A percentile compares a stretch with the other conserved stretches of the same genome.
Conservation (phyloP, 225 moss, liverwort and hornwort genomes). For the Physcomitrellopsis africana region DNA sequence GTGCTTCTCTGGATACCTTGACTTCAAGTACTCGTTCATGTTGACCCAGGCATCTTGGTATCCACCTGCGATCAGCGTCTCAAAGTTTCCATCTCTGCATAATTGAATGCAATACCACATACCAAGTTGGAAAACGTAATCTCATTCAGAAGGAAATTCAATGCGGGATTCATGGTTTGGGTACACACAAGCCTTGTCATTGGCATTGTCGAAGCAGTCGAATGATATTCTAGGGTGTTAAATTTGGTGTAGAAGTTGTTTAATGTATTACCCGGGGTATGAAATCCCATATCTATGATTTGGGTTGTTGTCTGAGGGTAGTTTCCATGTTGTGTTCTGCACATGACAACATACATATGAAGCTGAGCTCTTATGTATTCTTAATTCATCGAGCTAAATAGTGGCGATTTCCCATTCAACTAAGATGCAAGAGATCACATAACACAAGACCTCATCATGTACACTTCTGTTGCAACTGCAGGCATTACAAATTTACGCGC, state of each 20-base stretch:
- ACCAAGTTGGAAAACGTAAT: background rate
- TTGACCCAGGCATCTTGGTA: slow-evolving; percentile 52
- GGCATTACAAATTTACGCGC: background rate
- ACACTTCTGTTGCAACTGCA: background rate
- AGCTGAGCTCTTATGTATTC: no score
- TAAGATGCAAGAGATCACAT: no score
- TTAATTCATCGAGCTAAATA: no score
- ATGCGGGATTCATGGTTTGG: background rate
- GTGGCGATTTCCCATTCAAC: no score
- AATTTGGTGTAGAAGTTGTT: background rate
- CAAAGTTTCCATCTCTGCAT: slow-evolving; percentile 43
- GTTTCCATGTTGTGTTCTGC: slow-evolving; percentile 58
- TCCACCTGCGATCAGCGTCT: slow-evolving; percentile 38
- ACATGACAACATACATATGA: slow-evolving; percentile 17
- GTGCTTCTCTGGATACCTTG: slow-evolving; percentile 48
- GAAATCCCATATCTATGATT: slow-evolving; percentile 59
- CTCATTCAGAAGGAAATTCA: background rate
- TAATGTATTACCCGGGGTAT: slow-evolving; percentile 35
- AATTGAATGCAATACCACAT: background rate
- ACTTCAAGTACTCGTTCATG: slow-evolving; percentile 57
- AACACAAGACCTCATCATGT: background rate
- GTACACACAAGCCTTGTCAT: background rate
- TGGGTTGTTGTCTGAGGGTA: slow-evolving; percentile 62
- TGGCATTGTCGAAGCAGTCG: background rate
- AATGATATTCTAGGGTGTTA: background rate